Conservation (phyloP, 768 basidiomycete genomes). For the Psilocybe azurescens region DNA sequence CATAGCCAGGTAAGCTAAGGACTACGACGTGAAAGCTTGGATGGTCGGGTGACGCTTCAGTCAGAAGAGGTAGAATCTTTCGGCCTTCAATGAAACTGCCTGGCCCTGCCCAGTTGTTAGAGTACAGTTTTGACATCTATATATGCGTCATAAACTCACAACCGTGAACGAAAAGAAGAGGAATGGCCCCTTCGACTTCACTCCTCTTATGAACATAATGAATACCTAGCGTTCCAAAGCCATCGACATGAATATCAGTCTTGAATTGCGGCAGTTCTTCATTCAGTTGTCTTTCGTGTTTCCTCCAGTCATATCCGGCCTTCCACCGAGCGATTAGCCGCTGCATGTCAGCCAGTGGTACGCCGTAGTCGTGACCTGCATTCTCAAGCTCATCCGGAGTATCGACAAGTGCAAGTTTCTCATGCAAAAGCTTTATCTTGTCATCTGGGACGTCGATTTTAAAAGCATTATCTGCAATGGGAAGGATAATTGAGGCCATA, state of each 20-base stretch:
- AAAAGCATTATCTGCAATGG: too few relatives aligned
- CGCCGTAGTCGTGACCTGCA: conserved; percentile 58
- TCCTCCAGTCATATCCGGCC: conserved; percentile 61
- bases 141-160: conserved; percentile 37
- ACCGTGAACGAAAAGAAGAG: conserved; percentile 66
- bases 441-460: too few relatives aligned
- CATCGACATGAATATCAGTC: conserved; percentile 51
- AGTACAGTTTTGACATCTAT: neutral
- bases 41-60: conserved; percentile 41
- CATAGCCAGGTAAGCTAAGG: conserved; percentile 62
- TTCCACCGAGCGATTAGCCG: conserved; percentile 57
- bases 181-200: conserved; percentile 48
- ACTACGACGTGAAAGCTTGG: conserved; percentile 71
- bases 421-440: conserved; percentile 39
- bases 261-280: conserved; percentile 60
- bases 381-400: conserved; percentile 66
- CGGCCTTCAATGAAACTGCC: conserved; percentile 55
- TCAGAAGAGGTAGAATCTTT: conserved; percentile 62
- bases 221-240: conserved; percentile 47
- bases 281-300: conserved; percentile 55
- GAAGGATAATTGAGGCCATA: too few relatives aligned
- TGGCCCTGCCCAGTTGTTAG: neutral
- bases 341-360: conserved; percentile 52
- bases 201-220: conserved; percentile 67
- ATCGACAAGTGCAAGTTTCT: conserved; percentile 50